Evolutionary conservation across 2,329 filamentous ascomycete genomes (phyloP).

Genomic region (Septoria petroselini): DNA sequence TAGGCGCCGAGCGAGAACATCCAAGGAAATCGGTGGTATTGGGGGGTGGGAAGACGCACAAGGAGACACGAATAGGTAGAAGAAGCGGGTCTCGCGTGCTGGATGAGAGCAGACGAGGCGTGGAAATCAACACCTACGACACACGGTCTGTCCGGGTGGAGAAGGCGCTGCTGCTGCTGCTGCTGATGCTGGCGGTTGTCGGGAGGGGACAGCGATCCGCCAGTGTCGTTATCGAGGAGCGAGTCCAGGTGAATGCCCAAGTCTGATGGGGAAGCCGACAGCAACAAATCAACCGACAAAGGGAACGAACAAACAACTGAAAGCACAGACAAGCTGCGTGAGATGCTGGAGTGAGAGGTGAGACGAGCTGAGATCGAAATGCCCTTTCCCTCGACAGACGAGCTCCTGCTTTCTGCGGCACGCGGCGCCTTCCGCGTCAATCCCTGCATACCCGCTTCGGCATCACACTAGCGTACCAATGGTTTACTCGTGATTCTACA

Average conservation of each 20-base stretch:
- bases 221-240: too few relatives aligned
- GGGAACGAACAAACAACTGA: constrained; percentile 11
- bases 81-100: background rate
- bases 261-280: constrained; percentile 7
- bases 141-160: background rate
- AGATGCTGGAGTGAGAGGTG: too few relatives aligned
- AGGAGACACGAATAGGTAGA: constrained; percentile 13
- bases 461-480: background rate
- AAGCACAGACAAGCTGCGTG: constrained; percentile 1
- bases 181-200: too few relatives aligned
- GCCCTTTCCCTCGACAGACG: background rate
- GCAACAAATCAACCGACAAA: constrained; percentile 15
- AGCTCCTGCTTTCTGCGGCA: background rate
- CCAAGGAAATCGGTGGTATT: constrained; percentile 13
- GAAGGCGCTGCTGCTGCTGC: too few relatives aligned
- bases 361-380: background rate
- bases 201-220: too few relatives aligned
- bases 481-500: background rate
- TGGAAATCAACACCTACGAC: constrained; percentile 15
- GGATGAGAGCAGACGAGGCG: background rate
- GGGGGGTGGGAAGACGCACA: constrained; percentile 14
- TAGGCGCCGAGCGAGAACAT: constrained; percentile 20
- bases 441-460: constrained; percentile 5
- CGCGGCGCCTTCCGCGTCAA: background rate
- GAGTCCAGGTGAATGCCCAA: too few relatives aligned